Base-by-base conservation (phyloP, 345 rosid genomes). In the Alliaria petiolata region DNA sequence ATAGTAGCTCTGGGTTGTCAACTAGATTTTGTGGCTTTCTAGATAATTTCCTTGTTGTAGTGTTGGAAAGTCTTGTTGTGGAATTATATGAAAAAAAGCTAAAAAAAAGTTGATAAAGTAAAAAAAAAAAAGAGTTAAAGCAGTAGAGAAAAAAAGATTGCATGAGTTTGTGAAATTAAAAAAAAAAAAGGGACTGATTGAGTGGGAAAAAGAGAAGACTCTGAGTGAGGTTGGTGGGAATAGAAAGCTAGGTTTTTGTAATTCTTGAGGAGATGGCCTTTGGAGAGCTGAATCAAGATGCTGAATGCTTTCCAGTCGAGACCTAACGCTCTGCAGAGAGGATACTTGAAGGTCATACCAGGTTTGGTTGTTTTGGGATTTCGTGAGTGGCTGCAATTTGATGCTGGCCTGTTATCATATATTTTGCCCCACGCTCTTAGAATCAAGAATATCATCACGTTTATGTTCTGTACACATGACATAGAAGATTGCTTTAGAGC, bases 321-420 rank as follows among this genome's bases (percentile, higher is more conserved):
- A 71, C 39, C 78, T 82, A 65, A 76, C 77, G 84, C 66, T 78
- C n/a, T n/a, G n/a, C n/a, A n/a, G n/a, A n/a, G n/a, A n/a, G n/a
- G n/a, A n/a, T n/a, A n/a, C n/a, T n/a, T n/a, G n/a, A n/a, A n/a
- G n/a, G n/a, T n/a, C 3, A 34, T 47, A 12, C n/a, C 69, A 64
- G 69, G 57, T 64, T 49, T 47, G 69, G 69, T 64, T 47, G 76
- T 80, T 67, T 73, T 78, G 84, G 85, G 76, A 78, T 79, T 70
- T 71, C 80, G 86, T 76, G 86, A 85, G 87, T 81, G 79, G 85
- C 77, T 69, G 76, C 72, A 43, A 63, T 71, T 74, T 79, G 67
- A 65, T 69, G 67, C 78, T 75, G 69, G 74, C 75, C 0, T 30
- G 16, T 45, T 62, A 7, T 45, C 55, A 17, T 63, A 42, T 33